Evolutionary conservation across 805 yeast genomes (phyloP).

Genomic region (Metschnikowia similis): DNA sequence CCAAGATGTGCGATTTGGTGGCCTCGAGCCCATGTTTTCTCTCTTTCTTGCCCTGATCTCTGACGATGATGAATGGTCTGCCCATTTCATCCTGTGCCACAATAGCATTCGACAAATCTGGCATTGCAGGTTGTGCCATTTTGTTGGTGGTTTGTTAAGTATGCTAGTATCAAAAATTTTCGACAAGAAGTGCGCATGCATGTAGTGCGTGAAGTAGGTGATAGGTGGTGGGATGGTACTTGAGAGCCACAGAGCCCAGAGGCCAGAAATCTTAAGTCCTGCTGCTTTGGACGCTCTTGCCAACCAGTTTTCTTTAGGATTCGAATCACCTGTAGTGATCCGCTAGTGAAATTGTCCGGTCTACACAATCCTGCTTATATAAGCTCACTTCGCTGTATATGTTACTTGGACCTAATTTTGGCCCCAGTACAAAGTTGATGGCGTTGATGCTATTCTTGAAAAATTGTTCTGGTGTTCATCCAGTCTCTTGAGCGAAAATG

Average conservation of each 20-base stretch:
- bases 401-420: no score
- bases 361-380: no score
- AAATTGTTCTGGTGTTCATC: no score
- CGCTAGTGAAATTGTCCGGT: no score
- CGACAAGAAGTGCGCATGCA: conserved; percentile 4
- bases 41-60: conserved; percentile 78
- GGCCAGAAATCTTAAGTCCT: neutral
- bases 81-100: conserved; percentile 99
- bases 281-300: no score
- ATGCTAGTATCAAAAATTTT: conserved; percentile 4
- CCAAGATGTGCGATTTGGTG: conserved; percentile 78
- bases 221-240: neutral
- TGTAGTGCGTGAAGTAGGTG: conserved; percentile 2
- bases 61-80: conserved; percentile 94
- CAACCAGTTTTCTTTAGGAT: no score
- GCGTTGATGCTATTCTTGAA: no score
- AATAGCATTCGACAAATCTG: conserved; percentile 96
- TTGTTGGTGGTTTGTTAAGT: conserved; percentile 2
- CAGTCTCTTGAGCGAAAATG: no score
- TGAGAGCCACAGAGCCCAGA: neutral
- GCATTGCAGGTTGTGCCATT: conserved; percentile 42
- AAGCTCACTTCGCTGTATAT: no score
- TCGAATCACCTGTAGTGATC: no score
- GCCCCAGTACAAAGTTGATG: no score
- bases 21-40: conserved; percentile 49